These are phyloP conservation scores for Zygoascus sp. DNA, from an alignment of 1,139 yeast genomes.

Conservation along the genomic window DNA sequence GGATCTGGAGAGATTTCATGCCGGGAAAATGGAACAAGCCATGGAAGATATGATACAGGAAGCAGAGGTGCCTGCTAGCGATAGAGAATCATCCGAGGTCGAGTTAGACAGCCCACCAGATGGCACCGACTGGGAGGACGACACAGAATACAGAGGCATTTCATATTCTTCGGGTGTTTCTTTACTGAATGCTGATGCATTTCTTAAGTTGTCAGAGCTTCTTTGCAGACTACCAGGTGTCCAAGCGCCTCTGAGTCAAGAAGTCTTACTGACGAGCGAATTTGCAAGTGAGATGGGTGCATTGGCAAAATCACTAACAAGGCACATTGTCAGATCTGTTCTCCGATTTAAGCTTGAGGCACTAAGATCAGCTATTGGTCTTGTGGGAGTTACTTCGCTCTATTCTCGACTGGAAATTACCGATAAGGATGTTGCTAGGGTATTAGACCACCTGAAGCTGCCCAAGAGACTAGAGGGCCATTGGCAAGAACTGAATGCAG, in stretches of 20 bases:
- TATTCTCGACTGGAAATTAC: background rate
- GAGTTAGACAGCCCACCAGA: no score
- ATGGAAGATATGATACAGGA: slow-evolving; percentile 7
- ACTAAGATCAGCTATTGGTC: background rate
- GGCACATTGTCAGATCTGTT: background rate
- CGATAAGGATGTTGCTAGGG: background rate
- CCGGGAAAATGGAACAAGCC: slow-evolving; percentile 16
- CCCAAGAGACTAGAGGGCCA: background rate
- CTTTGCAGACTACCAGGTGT: background rate
- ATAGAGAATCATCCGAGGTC: no score
- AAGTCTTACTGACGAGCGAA: background rate
- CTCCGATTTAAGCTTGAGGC: background rate
- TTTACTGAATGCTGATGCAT: background rate
- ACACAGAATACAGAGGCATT: background rate
- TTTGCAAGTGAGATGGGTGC: background rate
- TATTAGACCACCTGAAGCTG: background rate
- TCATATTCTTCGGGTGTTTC: background rate
- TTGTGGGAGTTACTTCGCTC: background rate
- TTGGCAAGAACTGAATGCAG: background rate
- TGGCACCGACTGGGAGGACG: no score
- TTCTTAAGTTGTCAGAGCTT: background rate
- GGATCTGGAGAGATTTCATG: slow-evolving; percentile 46
- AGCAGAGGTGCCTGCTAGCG: background rate
- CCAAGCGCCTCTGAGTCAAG: background rate
- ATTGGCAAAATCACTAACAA: background rate